Percentiles rank a stretch among this genome's conserved stretches.
Evolutionary conservation across 345 rosid genomes (phyloP).

Genomic region (Murraya paniculata): DNA sequence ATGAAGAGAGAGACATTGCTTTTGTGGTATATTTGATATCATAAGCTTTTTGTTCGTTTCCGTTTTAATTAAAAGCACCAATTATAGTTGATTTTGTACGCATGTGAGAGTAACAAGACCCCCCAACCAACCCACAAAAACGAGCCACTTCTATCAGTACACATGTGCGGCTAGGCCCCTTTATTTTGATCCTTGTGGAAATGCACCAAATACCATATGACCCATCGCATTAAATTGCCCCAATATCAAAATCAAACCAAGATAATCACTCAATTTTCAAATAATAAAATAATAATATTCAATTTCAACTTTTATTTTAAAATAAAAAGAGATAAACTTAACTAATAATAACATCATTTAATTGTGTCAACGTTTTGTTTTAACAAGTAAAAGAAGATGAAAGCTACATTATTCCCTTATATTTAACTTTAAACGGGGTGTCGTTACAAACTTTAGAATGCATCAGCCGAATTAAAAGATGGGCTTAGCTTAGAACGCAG

Average conservation of each 20-base stretch:
- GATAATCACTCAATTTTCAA: not conserved
- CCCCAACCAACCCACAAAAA: slow-evolving; percentile 15
- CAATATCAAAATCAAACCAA: not conserved
- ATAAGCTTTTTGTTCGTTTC: not conserved
- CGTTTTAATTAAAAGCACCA: not conserved
- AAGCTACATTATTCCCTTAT: not conserved
- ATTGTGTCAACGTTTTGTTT: not conserved
- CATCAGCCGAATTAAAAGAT: not conserved
- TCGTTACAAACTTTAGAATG: not conserved
- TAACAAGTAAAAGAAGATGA: not conserved
- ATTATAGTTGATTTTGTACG: not conserved
- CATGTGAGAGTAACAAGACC: slow-evolving; percentile 6
- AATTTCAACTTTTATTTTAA: not conserved
- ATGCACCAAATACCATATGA: not conserved
- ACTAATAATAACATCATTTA: not conserved
- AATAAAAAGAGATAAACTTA: not conserved
- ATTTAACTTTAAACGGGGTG: not conserved
- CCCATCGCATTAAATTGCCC: not conserved
- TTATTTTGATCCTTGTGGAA: not conserved
- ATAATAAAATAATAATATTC: not conserved
- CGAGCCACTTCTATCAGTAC: slow-evolving; percentile 2
- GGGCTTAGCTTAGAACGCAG: slow-evolving; percentile 40
- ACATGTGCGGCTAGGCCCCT: not conserved
- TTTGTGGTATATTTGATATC: not conserved
- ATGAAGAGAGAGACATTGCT: not conserved